These are phyloP conservation scores for Acidiella bohemica DNA, from an alignment of 495 filamentous ascomycete genomes.

Conservation along the genomic window DNA sequence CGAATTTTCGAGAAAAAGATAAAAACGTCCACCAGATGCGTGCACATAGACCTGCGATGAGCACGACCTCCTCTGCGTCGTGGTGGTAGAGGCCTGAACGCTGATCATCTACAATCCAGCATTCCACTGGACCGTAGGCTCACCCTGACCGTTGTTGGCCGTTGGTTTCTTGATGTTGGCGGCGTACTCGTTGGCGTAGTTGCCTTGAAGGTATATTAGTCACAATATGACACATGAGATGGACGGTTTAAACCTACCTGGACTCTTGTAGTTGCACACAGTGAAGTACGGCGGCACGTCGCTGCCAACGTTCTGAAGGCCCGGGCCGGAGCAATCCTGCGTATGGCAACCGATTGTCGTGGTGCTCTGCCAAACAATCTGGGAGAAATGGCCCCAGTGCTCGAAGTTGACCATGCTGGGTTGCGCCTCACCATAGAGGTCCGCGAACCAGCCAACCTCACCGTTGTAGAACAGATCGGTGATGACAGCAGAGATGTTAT, in stretches of 20 bases:
- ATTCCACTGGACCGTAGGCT: constrained; percentile 22
- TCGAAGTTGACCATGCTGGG: constrained; percentile 49
- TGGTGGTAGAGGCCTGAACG: too few species aligned
- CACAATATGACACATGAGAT: constrained; percentile 13
- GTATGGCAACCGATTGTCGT: constrained; percentile 61
- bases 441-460: constrained; percentile 44
- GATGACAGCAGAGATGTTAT: constrained; percentile 48
- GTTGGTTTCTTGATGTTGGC: constrained; percentile 46
- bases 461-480: constrained; percentile 74
- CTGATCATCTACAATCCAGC: too few species aligned
- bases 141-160: too few species aligned
- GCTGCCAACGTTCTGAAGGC: constrained; percentile 35
- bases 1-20: too few species aligned
- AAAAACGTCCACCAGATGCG: too few species aligned
- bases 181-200: constrained; percentile 51
- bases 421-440: constrained; percentile 33
- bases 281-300: constrained; percentile 48
- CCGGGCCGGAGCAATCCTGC: constrained; percentile 35
- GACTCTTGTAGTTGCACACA: constrained; percentile 78
- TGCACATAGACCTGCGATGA: too few species aligned
- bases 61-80: too few species aligned
- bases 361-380: constrained; percentile 72
- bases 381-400: constrained; percentile 59
- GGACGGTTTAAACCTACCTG: constrained; percentile 35
- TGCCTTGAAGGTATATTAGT: constrained; percentile 38